Percentiles rank a stretch among this genome's conserved stretches.
These are phyloP conservation scores for Auriscalpium vulgare DNA, from an alignment of 768 basidiomycete genomes.

Conservation along the genomic window DNA sequence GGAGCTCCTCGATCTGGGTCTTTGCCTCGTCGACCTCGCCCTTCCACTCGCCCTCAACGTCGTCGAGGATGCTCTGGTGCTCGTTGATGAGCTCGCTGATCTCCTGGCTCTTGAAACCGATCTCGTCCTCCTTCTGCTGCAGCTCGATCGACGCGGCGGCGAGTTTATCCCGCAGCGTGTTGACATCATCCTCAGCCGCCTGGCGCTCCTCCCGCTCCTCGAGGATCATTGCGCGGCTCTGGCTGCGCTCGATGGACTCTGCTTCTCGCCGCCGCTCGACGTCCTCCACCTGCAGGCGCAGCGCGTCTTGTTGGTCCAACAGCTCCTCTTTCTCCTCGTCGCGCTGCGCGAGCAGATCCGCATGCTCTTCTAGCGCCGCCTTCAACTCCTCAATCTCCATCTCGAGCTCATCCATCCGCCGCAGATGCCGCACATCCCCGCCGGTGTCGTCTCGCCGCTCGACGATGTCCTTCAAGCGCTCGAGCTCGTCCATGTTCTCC, in stretches of 20 bases:
- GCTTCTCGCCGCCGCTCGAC: conserved; percentile 53
- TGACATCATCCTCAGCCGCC: conserved; percentile 71
- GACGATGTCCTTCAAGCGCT: conserved; percentile 60
- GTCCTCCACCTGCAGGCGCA: conserved; percentile 62
- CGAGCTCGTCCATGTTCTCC: conserved; percentile 81
- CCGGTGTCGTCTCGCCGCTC: conserved; percentile 41
- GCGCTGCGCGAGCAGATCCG: conserved; percentile 42
- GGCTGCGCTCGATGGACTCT: conserved; percentile 59
- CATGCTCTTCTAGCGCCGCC: conserved; percentile 48
- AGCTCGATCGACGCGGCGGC: conserved; percentile 78
- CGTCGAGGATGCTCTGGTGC: conserved; percentile 62
- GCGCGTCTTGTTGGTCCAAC: conserved; percentile 52
- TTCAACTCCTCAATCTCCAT: conserved; percentile 57
- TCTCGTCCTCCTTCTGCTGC: conserved; percentile 81
- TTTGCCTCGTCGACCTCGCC: conserved; percentile 81
- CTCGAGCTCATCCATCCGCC: conserved; percentile 50
- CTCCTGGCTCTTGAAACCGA: conserved; percentile 70
- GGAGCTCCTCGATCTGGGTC: conserved; percentile 71
- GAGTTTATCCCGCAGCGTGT: conserved; percentile 64
- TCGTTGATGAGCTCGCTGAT: conserved; percentile 72
- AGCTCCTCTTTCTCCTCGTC: conserved; percentile 73
- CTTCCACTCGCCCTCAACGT: conserved; percentile 79
- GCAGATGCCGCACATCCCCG: conserved; percentile 36
- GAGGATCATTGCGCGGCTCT: conserved; percentile 61
- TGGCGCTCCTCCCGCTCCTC: conserved; percentile 72